Base-by-base conservation (phyloP, 108 stramenopile genomes). In the Hondaea fermentalgiana region DNA sequence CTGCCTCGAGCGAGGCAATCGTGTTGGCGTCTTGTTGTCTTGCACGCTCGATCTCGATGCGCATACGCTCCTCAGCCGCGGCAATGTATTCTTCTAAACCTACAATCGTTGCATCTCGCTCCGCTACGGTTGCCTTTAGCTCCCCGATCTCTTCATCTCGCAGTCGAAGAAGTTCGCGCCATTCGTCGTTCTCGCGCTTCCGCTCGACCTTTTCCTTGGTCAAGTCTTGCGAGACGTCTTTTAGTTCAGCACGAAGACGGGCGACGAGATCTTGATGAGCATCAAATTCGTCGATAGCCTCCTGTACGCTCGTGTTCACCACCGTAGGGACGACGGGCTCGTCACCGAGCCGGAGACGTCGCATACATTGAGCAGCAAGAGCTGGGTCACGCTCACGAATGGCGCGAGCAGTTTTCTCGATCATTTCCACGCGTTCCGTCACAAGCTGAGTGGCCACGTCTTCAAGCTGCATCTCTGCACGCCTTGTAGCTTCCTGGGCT, bases 171-270 rank as follows among this genome's bases (percentile, higher is more conserved):
- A 83, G 19, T 23, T 83, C 49, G 19, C 51, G 19, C 76, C 76
- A 83, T 23, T 83, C 76, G n/a, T 83, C 76, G 49, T 83, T 83
- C 49, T 83, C 76, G n/a, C 76, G 76, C 45, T 47, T 12, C 6
- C 76, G 45, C 49, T 83, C 76, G 12, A 45, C 17, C 51, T 83
- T 47, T 3, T 83, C 76, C 44, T 45, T 45, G 49, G 45, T 2
- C 8, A 83, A 45, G 6, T 47, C 76, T 21, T 6, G 16, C 10
- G 10, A 17, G 19, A 83, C 17, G 51, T 83, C 76, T 23, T 23
- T 47, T 0, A 83, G 44, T 53, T 83, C 25, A 0, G 51, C 49
- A 6, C 51, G 45, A 12, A 83, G 51, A 53, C 51, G 45, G 19
- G 76, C 76, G 19, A 83, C 76, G 6, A 83, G 76, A 43, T 83